phyloP scores from a whole-genome alignment of 2,329 filamentous ascomycete species.

The Dactylellina leptospora region DNA sequence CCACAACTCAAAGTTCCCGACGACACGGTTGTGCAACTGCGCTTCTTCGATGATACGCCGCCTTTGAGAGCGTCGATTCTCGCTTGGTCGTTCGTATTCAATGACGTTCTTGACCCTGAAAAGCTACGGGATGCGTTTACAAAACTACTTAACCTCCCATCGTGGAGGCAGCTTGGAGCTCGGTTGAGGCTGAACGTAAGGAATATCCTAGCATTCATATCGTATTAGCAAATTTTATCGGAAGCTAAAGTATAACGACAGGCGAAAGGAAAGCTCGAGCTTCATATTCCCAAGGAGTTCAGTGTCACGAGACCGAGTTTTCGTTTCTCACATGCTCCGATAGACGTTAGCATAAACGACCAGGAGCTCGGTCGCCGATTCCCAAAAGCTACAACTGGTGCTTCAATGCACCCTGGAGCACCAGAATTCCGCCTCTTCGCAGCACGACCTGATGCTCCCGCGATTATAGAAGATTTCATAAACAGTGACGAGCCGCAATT shows the following conservation, averaged over 20 bases:
- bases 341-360: not conserved
- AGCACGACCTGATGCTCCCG: not conserved
- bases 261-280: not conserved
- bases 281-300: not conserved
- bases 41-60: not conserved
- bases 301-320: not conserved
- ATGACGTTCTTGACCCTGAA: not conserved
- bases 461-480: not conserved
- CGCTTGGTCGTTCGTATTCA: not conserved
- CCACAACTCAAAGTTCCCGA: too few species aligned
- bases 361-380: not conserved
- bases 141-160: not conserved
- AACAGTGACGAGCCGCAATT: not conserved
- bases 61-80: not conserved
- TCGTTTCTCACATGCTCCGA: not conserved
- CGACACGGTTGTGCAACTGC: not conserved
- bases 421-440: not conserved
- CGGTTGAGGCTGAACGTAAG: not conserved
- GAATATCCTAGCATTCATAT: not conserved
- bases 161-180: not conserved
- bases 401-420: not conserved
- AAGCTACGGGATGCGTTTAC: not conserved
- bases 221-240: not conserved
- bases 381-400: not conserved
- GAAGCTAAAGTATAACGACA: not conserved